Evolutionary conservation across 225 moss, liverwort and hornwort genomes (phyloP).

Genomic region (Marchantia polymorpha): DNA sequence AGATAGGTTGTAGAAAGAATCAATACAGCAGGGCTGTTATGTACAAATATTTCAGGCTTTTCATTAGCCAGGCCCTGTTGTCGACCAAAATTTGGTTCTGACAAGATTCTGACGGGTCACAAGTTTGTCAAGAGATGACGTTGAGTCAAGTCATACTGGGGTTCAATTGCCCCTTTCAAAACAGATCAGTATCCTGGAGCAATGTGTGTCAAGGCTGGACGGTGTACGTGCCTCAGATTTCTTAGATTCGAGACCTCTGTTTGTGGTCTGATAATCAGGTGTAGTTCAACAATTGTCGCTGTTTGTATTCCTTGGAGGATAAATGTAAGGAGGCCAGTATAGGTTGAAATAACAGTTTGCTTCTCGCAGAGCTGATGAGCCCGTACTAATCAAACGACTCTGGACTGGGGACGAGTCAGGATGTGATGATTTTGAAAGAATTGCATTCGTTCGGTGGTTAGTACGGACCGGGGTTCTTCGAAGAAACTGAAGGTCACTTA

Average conservation of each 20-base stretch:
- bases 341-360: background rate
- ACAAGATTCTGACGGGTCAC: slow-evolving; percentile 23
- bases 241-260: slow-evolving; percentile 4
- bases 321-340: background rate
- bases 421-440: background rate
- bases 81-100: slow-evolving; percentile 25
- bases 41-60: slow-evolving; percentile 26
- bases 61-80: slow-evolving; percentile 11
- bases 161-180: slow-evolving; percentile 28
- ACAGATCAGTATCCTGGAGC: slow-evolving; percentile 14
- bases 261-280: slow-evolving; percentile 7
- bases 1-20: slow-evolving; percentile 6
- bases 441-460: background rate
- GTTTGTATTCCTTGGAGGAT: background rate
- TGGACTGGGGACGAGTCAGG: background rate
- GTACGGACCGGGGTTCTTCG: background rate
- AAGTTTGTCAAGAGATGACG: slow-evolving; percentile 13
- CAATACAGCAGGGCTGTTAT: slow-evolving; percentile 17
- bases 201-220: background rate
- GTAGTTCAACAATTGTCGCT: background rate
- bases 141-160: slow-evolving; percentile 23
- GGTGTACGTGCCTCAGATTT: background rate
- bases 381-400: background rate
- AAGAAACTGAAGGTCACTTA: too few species aligned
- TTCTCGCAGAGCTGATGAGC: background rate